Evolutionary conservation across 2,329 filamentous ascomycete genomes (phyloP), one percentile per base, ranked within the genome.

Genomic region (Curvularia sp.): DNA sequence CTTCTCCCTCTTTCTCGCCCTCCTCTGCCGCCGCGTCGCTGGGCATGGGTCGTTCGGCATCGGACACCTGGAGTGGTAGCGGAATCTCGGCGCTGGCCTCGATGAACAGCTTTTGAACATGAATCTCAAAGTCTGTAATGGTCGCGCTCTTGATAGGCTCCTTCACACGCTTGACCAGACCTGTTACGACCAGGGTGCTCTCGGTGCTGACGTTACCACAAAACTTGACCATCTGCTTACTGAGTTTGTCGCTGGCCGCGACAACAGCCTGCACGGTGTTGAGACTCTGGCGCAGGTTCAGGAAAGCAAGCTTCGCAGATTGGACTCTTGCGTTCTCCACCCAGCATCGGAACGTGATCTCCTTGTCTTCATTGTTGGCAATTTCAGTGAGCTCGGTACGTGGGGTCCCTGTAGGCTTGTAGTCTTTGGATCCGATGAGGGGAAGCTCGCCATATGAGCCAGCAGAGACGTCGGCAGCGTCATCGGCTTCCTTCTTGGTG

Each of bases 221-320:
- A 87, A 91, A 98, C 81, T 98, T 98, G 75, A 97, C 91, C 94
- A 98, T 98, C 79, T 91, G 92, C 76, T 88, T 89, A 87, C 70
- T 92, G 86, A 74, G 82, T 79, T 71, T 86, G 62, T 80, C 79
- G 64, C 78, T 86, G 48, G 87, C 89, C 18, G 85, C 84, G 15
- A 92, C 82, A 36, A 97, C 89, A 50, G 89, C 92, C 81, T 97
- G 93, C 38, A 97, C 89, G 25, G 88, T 89, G 82, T 90, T 89
- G 71, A 88, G 85, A 59, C 85, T 82, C 76, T 91, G 87, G 77
- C 92, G 86, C 68, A 98, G 84, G 80, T 95, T 92, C 70, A 97
- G 80, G 80, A 97, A 97, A 41, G 88, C 90, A 81, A 97, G 89
- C 83, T 97, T 96, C 66, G 93, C 92, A 59, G 90, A 89, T 81